Percentiles rank a stretch among this genome's conserved stretches.
These are phyloP conservation scores for Cordyceps javanica DNA, from an alignment of 2,329 filamentous ascomycete genomes.

Conservation along the genomic window DNA sequence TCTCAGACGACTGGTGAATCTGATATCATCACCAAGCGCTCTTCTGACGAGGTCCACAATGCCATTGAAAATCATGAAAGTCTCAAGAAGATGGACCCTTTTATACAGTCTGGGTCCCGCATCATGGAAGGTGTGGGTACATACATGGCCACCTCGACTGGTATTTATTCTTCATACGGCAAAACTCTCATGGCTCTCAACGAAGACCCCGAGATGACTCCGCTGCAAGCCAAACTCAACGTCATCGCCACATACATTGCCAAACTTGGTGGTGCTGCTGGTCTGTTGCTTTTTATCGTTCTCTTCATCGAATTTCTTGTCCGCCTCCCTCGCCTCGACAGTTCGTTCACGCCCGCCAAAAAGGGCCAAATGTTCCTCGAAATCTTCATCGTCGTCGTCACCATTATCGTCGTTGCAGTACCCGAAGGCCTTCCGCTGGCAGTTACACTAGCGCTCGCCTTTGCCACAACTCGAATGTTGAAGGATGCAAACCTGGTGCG, in stretches of 20 bases:
- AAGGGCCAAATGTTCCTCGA: constrained; percentile 76
- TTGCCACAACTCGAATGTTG: constrained; percentile 71
- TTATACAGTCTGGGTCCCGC: constrained; percentile 78
- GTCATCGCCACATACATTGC: constrained; percentile 72
- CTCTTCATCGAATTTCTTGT: constrained; percentile 82
- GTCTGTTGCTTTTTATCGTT: constrained; percentile 74
- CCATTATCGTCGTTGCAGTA: constrained; percentile 74
- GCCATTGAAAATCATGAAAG: constrained; percentile 62
- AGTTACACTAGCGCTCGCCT: constrained; percentile 70
- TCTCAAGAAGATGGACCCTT: constrained; percentile 70
- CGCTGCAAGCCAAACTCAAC: constrained; percentile 70
- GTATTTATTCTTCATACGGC: constrained; percentile 67
- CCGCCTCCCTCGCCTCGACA: constrained; percentile 45
- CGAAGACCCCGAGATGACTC: constrained; percentile 68
- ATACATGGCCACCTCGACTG: constrained; percentile 67
- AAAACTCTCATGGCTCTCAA: constrained; percentile 69
- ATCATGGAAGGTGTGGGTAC: constrained; percentile 73
- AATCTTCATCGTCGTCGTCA: constrained; percentile 73
- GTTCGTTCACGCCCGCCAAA: constrained; percentile 51
- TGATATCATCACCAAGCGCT: constrained; percentile 63
- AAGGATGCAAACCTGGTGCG: constrained; percentile 73
- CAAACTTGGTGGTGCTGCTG: constrained; percentile 70
- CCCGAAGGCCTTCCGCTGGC: constrained; percentile 72
- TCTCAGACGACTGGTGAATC: constrained; percentile 76
- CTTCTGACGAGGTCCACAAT: constrained; percentile 61